These are phyloP conservation scores for Skeletonema costatum DNA, from an alignment of 108 stramenopile genomes.

Conservation along the genomic window DNA sequence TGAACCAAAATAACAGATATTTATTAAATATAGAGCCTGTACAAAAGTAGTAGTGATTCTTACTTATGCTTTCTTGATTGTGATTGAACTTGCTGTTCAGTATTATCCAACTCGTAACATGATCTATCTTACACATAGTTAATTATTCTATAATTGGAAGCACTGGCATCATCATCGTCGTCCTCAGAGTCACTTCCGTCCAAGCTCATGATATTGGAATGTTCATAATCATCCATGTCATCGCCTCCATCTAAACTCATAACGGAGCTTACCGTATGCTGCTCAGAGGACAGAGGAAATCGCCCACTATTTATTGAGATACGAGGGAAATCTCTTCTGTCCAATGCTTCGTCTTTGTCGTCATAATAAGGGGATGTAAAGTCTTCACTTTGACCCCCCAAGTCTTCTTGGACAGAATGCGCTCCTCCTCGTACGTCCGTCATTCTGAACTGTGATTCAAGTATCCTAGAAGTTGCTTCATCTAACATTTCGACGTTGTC, in stretches of 20 bases:
- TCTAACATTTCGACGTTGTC: constrained; percentile 32
- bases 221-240: neutral
- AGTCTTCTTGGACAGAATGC: neutral
- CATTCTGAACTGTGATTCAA: constrained; percentile 19
- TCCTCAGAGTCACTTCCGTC: neutral
- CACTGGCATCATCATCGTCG: neutral
- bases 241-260: constrained; percentile 2
- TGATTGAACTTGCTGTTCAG: no score
- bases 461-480: constrained; percentile 20
- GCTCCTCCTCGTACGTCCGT: neutral
- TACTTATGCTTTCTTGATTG: neutral
- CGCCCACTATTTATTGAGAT: neutral
- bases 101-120: neutral
- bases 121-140: neutral
- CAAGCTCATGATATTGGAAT: neutral
- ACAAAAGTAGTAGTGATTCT: neutral
- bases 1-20: neutral
- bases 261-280: neutral
- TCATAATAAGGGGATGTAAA: neutral
- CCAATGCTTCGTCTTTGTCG: neutral
- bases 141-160: neutral
- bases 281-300: neutral
- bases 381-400: neutral
- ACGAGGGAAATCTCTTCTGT: neutral
- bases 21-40: neutral